phyloP scores from a whole-genome alignment of 164 flowering plant species.

The Kalanchoe fedtschenkoi region DNA sequence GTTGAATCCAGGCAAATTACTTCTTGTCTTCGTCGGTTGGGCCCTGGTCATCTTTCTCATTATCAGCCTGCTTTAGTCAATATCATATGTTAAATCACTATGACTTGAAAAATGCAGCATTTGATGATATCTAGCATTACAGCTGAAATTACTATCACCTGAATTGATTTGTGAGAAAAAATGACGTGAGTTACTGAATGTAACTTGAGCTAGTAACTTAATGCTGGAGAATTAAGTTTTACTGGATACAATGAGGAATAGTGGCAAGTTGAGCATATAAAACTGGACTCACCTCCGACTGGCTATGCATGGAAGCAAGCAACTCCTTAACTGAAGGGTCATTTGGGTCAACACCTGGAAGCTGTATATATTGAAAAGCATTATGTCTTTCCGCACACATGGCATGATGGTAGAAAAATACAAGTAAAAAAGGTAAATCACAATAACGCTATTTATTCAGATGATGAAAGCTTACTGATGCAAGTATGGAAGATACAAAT shows the following conservation, averaged over 20 bases:
- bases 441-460: background rate
- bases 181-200: too few species aligned
- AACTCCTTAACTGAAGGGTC: conserved; percentile 84
- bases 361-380: conserved; percentile 34
- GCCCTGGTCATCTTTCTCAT: too few species aligned
- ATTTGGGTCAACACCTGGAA: conserved; percentile 91
- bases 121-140: too few species aligned
- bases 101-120: too few species aligned
- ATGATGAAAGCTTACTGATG: conserved; percentile 37
- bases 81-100: too few species aligned
- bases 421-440: background rate
- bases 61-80: too few species aligned
- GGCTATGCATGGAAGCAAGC: conserved; percentile 80
- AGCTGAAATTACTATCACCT: too few species aligned
- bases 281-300: conserved; percentile 56
- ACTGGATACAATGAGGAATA: background rate
- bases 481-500: conserved; percentile 70
- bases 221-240: too few species aligned
- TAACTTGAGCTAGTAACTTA: too few species aligned
- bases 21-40: too few species aligned
- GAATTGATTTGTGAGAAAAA: too few species aligned
- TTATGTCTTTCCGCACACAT: background rate
- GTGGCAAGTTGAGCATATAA: background rate
- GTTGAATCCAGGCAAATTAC: too few species aligned
- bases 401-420: background rate